phyloP scores from a whole-genome alignment of 2,329 filamentous ascomycete species.

The Alternaria panax region DNA sequence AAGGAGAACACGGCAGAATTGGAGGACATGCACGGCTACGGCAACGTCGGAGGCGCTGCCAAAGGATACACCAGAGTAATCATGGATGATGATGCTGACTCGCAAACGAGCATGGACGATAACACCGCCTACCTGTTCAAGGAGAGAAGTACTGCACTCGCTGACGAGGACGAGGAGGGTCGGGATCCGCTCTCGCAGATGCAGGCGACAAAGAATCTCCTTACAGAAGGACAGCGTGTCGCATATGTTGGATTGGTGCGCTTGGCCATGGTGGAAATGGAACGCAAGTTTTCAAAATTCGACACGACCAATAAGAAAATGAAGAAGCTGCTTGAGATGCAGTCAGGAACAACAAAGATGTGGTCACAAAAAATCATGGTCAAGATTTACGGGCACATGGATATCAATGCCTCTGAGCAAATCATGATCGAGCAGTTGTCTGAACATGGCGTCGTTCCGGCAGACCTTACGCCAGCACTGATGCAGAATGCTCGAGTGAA shows the following conservation, averaged over 20 bases:
- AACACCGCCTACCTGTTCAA: conserved; percentile 97
- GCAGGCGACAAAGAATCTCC: conserved; percentile 91
- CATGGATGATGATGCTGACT: conserved; percentile 92
- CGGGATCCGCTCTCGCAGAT: conserved; percentile 87
- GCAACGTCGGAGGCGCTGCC: conserved; percentile 82
- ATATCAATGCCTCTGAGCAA: conserved; percentile 89
- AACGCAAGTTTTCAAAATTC: conserved; percentile 70
- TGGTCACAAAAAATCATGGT: conserved; percentile 99
- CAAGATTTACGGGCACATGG: conserved; percentile 93
- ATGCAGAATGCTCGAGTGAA: conserved; percentile 93
- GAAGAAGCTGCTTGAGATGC: conserved; percentile 74
- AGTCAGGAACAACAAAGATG: conserved; percentile 84
- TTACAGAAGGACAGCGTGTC: conserved; percentile 94
- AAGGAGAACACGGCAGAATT: conserved; percentile 75
- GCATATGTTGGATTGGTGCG: conserved; percentile 93
- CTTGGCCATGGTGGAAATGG: conserved; percentile 80
- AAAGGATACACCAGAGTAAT: conserved; percentile 97
- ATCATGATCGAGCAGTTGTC: conserved; percentile 98
- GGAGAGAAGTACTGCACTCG: conserved; percentile 67
- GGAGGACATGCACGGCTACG: conserved; percentile 75
- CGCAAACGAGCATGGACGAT: conserved; percentile 94
- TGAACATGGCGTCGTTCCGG: conserved; percentile 86
- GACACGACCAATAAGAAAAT: conserved; percentile 68
- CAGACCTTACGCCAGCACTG: conserved; percentile 82
- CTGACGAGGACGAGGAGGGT: conserved; percentile 76